Evolutionary conservation across 2,329 filamentous ascomycete genomes (phyloP).

Genomic region (Paraphaeosphaeria minitans): DNA sequence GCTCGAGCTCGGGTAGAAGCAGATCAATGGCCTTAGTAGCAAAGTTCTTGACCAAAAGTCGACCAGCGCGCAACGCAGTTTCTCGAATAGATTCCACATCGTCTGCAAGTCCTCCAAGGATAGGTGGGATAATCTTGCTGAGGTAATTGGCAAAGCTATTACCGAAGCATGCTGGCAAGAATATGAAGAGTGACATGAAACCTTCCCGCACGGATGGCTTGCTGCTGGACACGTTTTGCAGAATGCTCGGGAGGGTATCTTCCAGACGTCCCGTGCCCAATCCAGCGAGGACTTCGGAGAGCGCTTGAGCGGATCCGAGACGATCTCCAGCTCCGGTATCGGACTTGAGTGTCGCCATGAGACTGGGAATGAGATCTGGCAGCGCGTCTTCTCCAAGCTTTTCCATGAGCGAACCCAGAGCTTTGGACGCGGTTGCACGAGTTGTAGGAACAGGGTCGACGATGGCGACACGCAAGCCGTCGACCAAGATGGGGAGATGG

Average conservation of each 20-base stretch:
- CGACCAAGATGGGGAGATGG: slow-evolving; percentile 89
- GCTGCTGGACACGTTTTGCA: slow-evolving; percentile 92
- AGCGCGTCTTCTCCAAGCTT: slow-evolving; percentile 96
- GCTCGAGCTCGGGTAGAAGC: slow-evolving; percentile 90
- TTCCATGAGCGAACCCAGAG: slow-evolving; percentile 93
- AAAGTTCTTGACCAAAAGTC: slow-evolving; percentile 97
- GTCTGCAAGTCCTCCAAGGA: slow-evolving; percentile 90
- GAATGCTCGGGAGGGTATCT: slow-evolving; percentile 92
- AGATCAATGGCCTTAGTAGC: slow-evolving; percentile 93
- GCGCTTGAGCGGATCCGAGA: slow-evolving; percentile 92
- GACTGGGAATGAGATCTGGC: slow-evolving; percentile 93
- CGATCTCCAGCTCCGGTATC: slow-evolving; percentile 96
- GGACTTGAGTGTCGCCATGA: slow-evolving; percentile 97
- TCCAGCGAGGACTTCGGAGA: slow-evolving; percentile 94
- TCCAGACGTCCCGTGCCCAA: slow-evolving; percentile 90
- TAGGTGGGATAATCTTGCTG: slow-evolving; percentile 92
- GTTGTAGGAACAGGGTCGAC: slow-evolving; percentile 97
- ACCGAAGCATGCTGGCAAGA: slow-evolving; percentile 97
- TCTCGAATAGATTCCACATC: slow-evolving; percentile 96
- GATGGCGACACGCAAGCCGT: slow-evolving; percentile 84
- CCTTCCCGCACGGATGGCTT: slow-evolving; percentile 92
- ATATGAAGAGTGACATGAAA: slow-evolving; percentile 99
- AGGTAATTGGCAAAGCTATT: slow-evolving; percentile 98
- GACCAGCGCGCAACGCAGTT: slow-evolving; percentile 90
- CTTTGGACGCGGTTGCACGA: slow-evolving; percentile 92